phyloP scores from a whole-genome alignment of 176 grass and related monocot genomes.

The Carex scoparia region DNA sequence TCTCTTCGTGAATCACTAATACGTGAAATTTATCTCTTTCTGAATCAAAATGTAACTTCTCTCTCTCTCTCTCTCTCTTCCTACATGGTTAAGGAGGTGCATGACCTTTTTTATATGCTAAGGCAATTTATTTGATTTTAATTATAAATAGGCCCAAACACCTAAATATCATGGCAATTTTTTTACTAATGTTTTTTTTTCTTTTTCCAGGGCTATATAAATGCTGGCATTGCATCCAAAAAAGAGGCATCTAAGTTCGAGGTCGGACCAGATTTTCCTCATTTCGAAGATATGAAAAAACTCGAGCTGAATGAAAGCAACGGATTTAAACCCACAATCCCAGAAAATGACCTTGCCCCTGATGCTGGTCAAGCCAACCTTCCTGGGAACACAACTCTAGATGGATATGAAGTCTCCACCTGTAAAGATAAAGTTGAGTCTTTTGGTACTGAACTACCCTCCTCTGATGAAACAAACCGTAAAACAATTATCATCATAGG shows the following conservation, averaged over 20 bases:
- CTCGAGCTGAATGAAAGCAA: conserved; percentile 34
- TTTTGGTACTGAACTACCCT: conserved; percentile 14
- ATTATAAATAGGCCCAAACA: neutral
- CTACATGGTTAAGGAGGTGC: neutral
- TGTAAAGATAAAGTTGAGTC: neutral
- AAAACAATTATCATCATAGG: conserved; percentile 79
- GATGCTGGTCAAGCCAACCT: conserved; percentile 28
- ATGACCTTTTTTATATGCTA: neutral
- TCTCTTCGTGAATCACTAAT: conserved; percentile 43
- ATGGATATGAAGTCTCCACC: neutral
- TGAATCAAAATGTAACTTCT: conserved; percentile 80
- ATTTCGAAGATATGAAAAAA: conserved; percentile 39
- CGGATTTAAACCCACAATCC: conserved; percentile 26
- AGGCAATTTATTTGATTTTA: neutral
- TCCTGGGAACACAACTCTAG: conserved; percentile 15
- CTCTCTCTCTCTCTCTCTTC: neutral
- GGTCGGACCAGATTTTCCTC: conserved; percentile 6
- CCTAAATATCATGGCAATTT: neutral
- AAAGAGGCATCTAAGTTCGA: conserved; percentile 17
- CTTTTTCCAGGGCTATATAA: conserved; percentile 75
- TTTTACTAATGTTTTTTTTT: conserved; percentile 6
- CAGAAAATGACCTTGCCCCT: conserved; percentile 30
- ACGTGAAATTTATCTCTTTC: conserved; percentile 81
- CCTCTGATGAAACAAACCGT: conserved; percentile 15
- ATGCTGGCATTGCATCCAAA: conserved; percentile 78